Evolutionary conservation across 352 stramenopile species (phyloP).

Genomic region (Aphanomyces cochlioides): DNA sequence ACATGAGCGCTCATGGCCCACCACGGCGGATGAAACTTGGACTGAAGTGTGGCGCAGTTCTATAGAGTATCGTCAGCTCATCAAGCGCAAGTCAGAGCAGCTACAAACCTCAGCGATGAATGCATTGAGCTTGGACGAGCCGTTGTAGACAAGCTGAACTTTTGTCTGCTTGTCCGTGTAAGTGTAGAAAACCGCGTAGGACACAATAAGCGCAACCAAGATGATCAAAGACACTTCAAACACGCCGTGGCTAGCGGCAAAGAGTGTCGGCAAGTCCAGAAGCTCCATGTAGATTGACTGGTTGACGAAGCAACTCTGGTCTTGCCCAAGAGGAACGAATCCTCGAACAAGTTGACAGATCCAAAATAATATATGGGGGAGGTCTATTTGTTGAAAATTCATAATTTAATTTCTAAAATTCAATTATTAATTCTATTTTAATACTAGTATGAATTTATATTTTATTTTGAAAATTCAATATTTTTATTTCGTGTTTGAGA

Average conservation of each 20-base stretch:
- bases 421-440: no score
- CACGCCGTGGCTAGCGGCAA: background rate
- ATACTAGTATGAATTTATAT: no score
- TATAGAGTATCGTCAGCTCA: background rate
- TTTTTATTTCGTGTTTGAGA: background rate
- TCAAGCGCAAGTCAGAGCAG: no score
- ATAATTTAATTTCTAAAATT: no score
- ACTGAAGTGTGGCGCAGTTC: conserved; percentile 15
- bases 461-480: no score
- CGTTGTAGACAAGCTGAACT: conserved; percentile 27
- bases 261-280: conserved; percentile 6
- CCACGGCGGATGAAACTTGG: conserved; percentile 38
- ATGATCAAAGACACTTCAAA: conserved; percentile 4
- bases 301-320: no score
- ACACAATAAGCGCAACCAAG: background rate
- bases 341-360: no score
- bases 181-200: conserved; percentile 19
- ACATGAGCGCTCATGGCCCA: conserved; percentile 77
- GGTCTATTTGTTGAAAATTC: no score
- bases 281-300: background rate
- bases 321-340: no score
- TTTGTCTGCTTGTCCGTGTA: conserved; percentile 16
- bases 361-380: no score
- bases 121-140: conserved; percentile 59
- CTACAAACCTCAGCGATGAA: conserved; percentile 52